Evolutionary conservation across 495 filamentous ascomycete species (phyloP), one percentile per base, ranked within the genome.

Genomic region (Aspergillus steynii): DNA sequence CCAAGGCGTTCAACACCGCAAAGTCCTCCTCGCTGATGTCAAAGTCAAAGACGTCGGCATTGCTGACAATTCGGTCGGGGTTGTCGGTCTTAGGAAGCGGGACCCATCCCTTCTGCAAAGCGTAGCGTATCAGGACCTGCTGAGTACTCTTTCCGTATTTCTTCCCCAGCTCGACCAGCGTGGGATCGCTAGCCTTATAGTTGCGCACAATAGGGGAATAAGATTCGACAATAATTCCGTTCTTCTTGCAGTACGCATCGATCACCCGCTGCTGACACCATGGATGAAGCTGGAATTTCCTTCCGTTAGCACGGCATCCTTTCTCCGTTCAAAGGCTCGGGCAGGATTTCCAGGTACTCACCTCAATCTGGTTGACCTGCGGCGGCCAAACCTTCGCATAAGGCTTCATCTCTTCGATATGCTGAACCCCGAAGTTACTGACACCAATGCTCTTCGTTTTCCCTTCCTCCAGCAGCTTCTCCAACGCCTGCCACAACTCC

Each of bases 41-140:
- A 65, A 92, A 91, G 31, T 82, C 79, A 27, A 82, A 89, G n/a
- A 89, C 79, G 57, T 87, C 74, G 4, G 82, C 86, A 71, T 92
- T 92, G 49, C 83, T 78, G 12, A 80, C 69, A 42, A 93, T 86
- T 27, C 89, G 78, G 25, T 85, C 83, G 25, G 80, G 76, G 60
- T 79, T 85, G 45, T 83, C 80, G 50, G 87, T 90, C 81, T 93
- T 93, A 25, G 90, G 90, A 61, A 93, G 74, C 46, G 88, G 83
- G 10, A 92, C 86, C 76, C 86, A 89, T 26, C 81, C 86, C 65
- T 92, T 86, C 74, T 92, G 90, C 61, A 84, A 59, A 29, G 79
- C 76, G 63, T 84, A 85, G 63, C 83, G 72, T 60, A 85, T 79
- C 70, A 85, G 62, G 15, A 85, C 63, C 65, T 85, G 83, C 50